Evolutionary conservation across 768 basidiomycete genomes (phyloP), one percentile per base, ranked within the genome.

Genomic region (Paxillus rubicundulus): DNA sequence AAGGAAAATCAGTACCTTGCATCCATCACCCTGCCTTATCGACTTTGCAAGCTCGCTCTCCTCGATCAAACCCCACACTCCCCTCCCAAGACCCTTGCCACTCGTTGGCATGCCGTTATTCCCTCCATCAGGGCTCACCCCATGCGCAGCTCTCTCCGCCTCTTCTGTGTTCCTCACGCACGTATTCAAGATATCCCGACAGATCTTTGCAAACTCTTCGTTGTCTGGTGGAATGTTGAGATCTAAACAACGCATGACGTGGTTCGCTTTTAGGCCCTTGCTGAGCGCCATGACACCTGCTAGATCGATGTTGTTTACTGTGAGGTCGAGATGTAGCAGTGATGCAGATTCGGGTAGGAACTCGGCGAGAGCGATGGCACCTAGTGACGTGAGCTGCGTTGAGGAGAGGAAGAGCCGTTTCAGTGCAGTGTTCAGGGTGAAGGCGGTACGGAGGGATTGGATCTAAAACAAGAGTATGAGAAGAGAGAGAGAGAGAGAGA

Each of bases 121-220:
- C 5, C 56, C 60, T 3, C 61, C 61, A 6, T 62, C 44, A 5
- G 44, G 45, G 17, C 65, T 57, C 49, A 9, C 49, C 1, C 47
- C 28, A 2, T 52, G 41, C 1, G 67, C 56, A 8, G 56, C 62
- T 47, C 60, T 66, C 61, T 87, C 87, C 0, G 88, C 95, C 50
- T 87, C 85, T 66, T 98, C 95, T 0, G 96, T 98, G 59, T 99
- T 98, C 52, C 95, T 76, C 8, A 95, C 84, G 67, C 96, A 99
- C 10, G 85, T 82, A 57, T 88, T 90, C 54, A 98, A 70, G 48
- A 99, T 96, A 49, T 92, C 89, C 36, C 95, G 81, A 59, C 89
- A 92, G 72, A 95, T 82, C 50, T 89, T 78, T 38, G 90, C 87
- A 74, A 86, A 89, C 62, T 82, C 82, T 56, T 92, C 88, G 49